These are phyloP conservation scores for Davidsoniella neocaledoniae DNA, from an alignment of 2,329 filamentous ascomycete species.

Conservation along the genomic window DNA sequence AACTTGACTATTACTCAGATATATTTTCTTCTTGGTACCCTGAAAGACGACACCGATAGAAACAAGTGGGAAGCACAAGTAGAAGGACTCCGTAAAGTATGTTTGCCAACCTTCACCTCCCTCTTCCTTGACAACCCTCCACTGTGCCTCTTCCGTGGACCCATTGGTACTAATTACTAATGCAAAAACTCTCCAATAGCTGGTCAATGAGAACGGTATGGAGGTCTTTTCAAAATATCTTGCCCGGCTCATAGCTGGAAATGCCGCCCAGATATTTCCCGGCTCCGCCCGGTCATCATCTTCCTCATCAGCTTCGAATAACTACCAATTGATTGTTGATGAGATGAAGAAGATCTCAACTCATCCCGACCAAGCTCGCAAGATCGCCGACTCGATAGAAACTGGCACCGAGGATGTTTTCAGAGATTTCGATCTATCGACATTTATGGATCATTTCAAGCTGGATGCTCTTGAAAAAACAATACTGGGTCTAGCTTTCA, in stretches of 20 bases:
- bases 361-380: constrained; percentile 66
- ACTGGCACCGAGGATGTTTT: constrained; percentile 83
- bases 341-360: constrained; percentile 78
- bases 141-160: neutral
- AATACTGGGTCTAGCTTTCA: constrained; percentile 75
- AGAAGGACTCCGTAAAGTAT: constrained; percentile 81
- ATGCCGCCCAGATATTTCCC: constrained; percentile 82
- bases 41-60: constrained; percentile 84
- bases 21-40: constrained; percentile 80
- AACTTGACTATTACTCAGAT: constrained; percentile 81
- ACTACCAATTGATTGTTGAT: constrained; percentile 63
- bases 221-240: constrained; percentile 96
- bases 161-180: neutral
- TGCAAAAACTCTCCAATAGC: constrained; percentile 29
- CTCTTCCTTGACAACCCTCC: neutral
- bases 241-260: constrained; percentile 75
- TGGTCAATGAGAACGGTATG: constrained; percentile 97
- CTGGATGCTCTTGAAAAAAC: constrained; percentile 79
- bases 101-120: constrained; percentile 15
- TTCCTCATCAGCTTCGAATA: constrained; percentile 29
- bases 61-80: constrained; percentile 85
- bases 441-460: constrained; percentile 92
- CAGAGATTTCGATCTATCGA: constrained; percentile 87
- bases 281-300: constrained; percentile 59
- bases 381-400: constrained; percentile 88